These are phyloP conservation scores for Pulveroboletus ravenelii DNA, from an alignment of 768 basidiomycete species.

Conservation along the genomic window DNA sequence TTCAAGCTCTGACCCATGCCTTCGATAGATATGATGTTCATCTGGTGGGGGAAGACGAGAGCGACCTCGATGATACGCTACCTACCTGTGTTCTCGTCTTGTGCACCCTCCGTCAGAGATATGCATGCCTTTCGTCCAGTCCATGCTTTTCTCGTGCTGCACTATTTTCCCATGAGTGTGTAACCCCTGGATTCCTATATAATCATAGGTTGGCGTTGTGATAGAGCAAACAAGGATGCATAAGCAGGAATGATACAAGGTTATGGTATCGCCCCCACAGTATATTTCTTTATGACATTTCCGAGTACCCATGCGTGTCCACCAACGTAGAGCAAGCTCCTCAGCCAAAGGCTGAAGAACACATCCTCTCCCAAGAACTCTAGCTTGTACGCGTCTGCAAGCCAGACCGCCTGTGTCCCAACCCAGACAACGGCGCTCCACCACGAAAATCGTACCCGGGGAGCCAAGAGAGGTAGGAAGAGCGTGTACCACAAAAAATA, in stretches of 20 bases:
- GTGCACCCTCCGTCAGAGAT: conserved; percentile 11
- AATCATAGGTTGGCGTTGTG: conserved; percentile 1
- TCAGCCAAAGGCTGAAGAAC: conserved; percentile 71
- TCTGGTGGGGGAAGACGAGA: conserved; percentile 2
- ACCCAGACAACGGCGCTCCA: conserved; percentile 60
- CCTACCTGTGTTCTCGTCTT: conserved; percentile 16
- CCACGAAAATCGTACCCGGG: conserved; percentile 52
- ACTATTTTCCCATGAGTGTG: conserved; percentile 8
- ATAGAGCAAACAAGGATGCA: neutral
- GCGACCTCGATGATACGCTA: conserved; percentile 19
- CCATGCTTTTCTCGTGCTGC: conserved; percentile 15
- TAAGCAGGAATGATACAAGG: neutral
- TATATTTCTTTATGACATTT: conserved; percentile 52
- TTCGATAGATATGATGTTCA: conserved; percentile 23
- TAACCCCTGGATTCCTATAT: conserved; percentile 22
- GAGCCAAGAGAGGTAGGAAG: conserved; percentile 78
- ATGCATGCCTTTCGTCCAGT: conserved; percentile 6
- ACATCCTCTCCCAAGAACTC: conserved; percentile 82
- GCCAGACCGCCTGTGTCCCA: conserved; percentile 80
- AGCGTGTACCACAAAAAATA: conserved; percentile 98
- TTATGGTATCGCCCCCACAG: neutral
- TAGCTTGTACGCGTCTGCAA: conserved; percentile 83
- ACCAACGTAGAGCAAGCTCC: conserved; percentile 67
- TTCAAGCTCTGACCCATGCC: conserved; percentile 3
- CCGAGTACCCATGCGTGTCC: conserved; percentile 80